A percentile compares a stretch with the other conserved stretches of the same genome.
These are phyloP conservation scores for Penicillium sp. DNA, from an alignment of 2,329 filamentous ascomycete species.

Conservation along the genomic window DNA sequence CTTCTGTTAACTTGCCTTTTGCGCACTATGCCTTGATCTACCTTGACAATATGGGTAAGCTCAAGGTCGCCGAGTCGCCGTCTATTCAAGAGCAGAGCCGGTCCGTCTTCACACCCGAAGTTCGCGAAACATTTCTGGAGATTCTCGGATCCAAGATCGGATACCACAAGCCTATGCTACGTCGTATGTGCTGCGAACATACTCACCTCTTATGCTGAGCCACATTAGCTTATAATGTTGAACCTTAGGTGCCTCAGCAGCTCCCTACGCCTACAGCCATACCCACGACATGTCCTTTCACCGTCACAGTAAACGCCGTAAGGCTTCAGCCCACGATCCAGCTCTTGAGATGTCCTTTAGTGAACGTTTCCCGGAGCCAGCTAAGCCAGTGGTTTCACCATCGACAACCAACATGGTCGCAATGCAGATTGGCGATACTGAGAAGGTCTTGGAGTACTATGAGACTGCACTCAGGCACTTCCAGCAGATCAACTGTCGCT, in stretches of 20 bases:
- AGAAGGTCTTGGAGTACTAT: conserved; percentile 47
- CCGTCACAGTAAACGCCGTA: conserved; percentile 39
- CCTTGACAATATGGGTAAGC: conserved; percentile 38
- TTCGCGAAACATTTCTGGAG: conserved; percentile 42
- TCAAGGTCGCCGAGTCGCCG: conserved; percentile 39
- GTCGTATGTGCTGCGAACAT: conserved; percentile 31
- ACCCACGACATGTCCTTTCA: conserved; percentile 18
- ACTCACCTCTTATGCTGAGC: background rate
- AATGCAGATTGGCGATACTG: conserved; percentile 45
- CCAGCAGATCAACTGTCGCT: conserved; percentile 52
- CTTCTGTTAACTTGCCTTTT: conserved; percentile 36
- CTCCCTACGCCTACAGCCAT: conserved; percentile 23
- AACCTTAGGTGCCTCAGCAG: conserved; percentile 18
- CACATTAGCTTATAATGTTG: conserved; percentile 6
- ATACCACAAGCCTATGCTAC: conserved; percentile 32
- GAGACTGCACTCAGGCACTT: conserved; percentile 47
- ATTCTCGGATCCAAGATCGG: conserved; percentile 37
- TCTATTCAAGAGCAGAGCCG: conserved; percentile 38
- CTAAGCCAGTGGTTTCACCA: conserved; percentile 28
- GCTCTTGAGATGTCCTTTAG: conserved; percentile 24
- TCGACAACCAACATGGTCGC: conserved; percentile 34
- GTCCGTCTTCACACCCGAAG: conserved; percentile 40
- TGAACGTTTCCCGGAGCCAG: conserved; percentile 30
- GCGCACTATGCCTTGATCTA: conserved; percentile 44
- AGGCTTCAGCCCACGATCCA: conserved; percentile 26